Percentiles rank a stretch among this genome's conserved stretches.
phyloP scores from a whole-genome alignment of 2,329 filamentous ascomycete genomes.

The Colletotrichum sidae region DNA sequence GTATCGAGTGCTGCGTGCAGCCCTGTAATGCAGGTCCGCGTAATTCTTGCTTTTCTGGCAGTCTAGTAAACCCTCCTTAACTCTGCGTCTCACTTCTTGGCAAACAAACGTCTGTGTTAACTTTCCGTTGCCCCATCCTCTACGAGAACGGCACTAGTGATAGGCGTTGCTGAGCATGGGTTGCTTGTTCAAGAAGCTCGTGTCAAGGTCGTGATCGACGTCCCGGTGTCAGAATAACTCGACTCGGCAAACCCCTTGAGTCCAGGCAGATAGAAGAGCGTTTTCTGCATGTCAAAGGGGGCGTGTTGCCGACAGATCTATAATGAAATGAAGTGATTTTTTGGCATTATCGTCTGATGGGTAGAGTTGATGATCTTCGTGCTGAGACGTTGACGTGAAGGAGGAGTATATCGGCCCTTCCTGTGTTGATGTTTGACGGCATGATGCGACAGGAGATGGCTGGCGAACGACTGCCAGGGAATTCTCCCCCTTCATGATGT shows the following conservation, averaged over 20 bases:
- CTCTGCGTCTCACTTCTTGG: slow-evolving; percentile 23
- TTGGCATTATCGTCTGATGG: slow-evolving; percentile 30
- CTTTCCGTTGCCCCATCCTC: neutral
- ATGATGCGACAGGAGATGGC: neutral
- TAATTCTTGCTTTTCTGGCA: slow-evolving; percentile 13
- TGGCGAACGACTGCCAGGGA: neutral
- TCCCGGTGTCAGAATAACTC: slow-evolving; percentile 30
- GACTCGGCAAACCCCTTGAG: slow-evolving; percentile 7
- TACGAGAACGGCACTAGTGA: slow-evolving; percentile 20
- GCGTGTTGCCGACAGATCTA: neutral
- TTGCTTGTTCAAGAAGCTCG: slow-evolving; percentile 11
- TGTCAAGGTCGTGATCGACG: slow-evolving; percentile 31
- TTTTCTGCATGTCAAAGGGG: slow-evolving; percentile 14
- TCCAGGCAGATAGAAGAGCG: neutral
- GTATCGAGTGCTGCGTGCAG: slow-evolving; percentile 19
- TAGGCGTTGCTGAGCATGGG: slow-evolving; percentile 24
- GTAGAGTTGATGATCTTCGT: slow-evolving; percentile 17
- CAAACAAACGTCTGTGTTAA: slow-evolving; percentile 5
- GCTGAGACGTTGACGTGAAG: slow-evolving; percentile 36
- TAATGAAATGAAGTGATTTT: neutral
- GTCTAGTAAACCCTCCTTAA: slow-evolving; percentile 24
- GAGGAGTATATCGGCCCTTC: slow-evolving; percentile 14
- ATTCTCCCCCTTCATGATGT: neutral
- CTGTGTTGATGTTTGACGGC: neutral
- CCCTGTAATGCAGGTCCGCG: slow-evolving; percentile 11